These are phyloP conservation scores for Grigorovia jiainica DNA, from an alignment of 805 yeast species.

Conservation along the genomic window DNA sequence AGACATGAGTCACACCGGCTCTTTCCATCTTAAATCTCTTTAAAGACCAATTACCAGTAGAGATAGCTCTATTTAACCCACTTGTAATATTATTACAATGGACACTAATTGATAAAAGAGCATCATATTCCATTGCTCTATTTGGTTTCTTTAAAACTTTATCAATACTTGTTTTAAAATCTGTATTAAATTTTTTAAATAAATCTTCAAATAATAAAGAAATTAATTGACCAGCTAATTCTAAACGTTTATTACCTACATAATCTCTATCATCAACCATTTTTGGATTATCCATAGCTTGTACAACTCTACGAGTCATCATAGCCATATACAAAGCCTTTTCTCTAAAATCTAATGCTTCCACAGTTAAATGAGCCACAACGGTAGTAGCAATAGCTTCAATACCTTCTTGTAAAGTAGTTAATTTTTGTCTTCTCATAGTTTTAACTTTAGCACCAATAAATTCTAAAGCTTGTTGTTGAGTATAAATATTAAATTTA, in stretches of 20 bases:
- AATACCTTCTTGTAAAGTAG: constrained; percentile 84
- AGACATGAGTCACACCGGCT: constrained; percentile 97
- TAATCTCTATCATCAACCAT: constrained; percentile 98
- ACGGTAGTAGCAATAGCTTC: constrained; percentile 95
- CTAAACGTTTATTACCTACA: constrained; percentile 95
- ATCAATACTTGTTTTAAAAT: constrained; percentile 89
- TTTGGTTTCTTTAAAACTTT: constrained; percentile 89
- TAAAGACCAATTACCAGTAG: constrained; percentile 98
- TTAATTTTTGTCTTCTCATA: constrained; percentile 77
- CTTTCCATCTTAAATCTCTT: constrained; percentile 99
- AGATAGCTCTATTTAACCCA: constrained; percentile 91
- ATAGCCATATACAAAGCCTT: constrained; percentile 90
- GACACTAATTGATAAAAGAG: constrained; percentile 76
- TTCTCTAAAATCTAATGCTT: constrained; percentile 78
- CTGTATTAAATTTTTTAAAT: constrained; percentile 91
- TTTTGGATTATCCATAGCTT: constrained; percentile 89
- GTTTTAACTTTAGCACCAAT: constrained; percentile 90
- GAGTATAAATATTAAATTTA: constrained; percentile 74
- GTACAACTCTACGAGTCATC: constrained; percentile 92
- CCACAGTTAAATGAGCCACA: constrained; percentile 87
- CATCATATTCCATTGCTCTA: constrained; percentile 92
- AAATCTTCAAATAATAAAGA: constrained; percentile 91
- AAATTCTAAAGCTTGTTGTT: constrained; percentile 85
- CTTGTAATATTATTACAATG: constrained; percentile 90
- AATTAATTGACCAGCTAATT: constrained; percentile 95